Conservation (phyloP, 345 rosid species). For the Gossypium raimondii region DNA sequence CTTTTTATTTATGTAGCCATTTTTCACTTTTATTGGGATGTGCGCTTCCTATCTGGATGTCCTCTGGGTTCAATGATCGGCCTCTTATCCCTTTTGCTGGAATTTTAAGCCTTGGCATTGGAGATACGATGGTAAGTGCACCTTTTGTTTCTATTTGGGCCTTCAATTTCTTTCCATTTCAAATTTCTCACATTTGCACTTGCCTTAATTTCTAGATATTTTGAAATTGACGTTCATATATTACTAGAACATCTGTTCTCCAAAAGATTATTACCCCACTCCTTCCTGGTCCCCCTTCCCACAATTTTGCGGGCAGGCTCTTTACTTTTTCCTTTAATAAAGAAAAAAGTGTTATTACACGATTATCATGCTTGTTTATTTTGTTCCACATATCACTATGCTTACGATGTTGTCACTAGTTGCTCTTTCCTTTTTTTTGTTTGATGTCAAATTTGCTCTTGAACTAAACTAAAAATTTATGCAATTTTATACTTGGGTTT, state of each 20-base stretch:
- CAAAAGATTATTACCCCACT: neutral
- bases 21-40: conserved; percentile 94
- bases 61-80: conserved; percentile 86
- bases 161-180: conserved; percentile 2
- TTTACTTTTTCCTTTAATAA: neutral
- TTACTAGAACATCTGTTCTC: neutral
- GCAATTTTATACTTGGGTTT: neutral
- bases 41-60: conserved; percentile 98
- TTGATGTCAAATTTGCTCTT: neutral
- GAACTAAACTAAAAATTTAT: neutral
- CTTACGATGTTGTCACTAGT: neutral
- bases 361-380: neutral
- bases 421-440: neutral
- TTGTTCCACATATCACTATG: neutral
- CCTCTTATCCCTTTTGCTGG: conserved; percentile 96
- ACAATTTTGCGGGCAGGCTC: neutral
- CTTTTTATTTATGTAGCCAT: conserved; percentile 47
- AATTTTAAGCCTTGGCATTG: conserved; percentile 95
- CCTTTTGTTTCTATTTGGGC: neutral
- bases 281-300: neutral
- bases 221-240: neutral
- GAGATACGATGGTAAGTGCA: conserved; percentile 87
- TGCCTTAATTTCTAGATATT: neutral
- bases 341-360: neutral
- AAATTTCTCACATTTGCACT: neutral